Conservation (phyloP, 192 early-diverging fungal species). For the Coemansia sp. region DNA sequence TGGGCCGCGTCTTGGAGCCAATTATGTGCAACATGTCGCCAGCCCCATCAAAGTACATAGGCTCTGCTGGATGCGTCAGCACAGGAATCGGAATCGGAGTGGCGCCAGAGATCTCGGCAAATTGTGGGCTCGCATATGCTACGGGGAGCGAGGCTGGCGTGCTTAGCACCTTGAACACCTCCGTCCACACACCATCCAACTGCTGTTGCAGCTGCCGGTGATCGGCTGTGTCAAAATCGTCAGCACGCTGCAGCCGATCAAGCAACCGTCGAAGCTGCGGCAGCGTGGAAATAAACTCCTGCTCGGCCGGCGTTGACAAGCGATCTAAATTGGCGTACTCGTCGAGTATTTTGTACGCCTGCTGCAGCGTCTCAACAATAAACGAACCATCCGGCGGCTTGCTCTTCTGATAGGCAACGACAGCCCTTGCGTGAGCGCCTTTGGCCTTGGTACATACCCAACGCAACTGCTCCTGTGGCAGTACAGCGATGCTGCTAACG, state of each 20-base stretch:
- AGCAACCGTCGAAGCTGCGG: constrained; percentile 13
- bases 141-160: constrained; percentile 8
- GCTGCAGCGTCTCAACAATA: constrained; percentile 7
- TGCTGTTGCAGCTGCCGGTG: not conserved
- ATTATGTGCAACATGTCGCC: constrained; percentile 20
- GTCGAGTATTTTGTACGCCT: constrained; percentile 7
- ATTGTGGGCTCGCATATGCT: constrained; percentile 5
- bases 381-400: not conserved
- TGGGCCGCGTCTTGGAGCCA: constrained; percentile 83
- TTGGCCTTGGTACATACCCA: constrained; percentile 28
- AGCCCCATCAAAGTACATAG: constrained; percentile 20
- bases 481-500: constrained; percentile 5
- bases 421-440: constrained; percentile 9
- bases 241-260: constrained; percentile 8
- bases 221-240: not conserved
- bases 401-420: constrained; percentile 3
- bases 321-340: not conserved
- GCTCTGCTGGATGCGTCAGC: constrained; percentile 25
- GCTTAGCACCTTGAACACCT: constrained; percentile 16
- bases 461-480: constrained; percentile 32
- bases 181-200: constrained; percentile 20
- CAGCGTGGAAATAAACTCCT: constrained; percentile 5
- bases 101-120: constrained; percentile 11
- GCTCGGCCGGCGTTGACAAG: constrained; percentile 9
- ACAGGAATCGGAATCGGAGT: constrained; percentile 39